Evolutionary conservation across 1,139 yeast genomes (phyloP).

Genomic region (Debaryomyces nepalensis): DNA sequence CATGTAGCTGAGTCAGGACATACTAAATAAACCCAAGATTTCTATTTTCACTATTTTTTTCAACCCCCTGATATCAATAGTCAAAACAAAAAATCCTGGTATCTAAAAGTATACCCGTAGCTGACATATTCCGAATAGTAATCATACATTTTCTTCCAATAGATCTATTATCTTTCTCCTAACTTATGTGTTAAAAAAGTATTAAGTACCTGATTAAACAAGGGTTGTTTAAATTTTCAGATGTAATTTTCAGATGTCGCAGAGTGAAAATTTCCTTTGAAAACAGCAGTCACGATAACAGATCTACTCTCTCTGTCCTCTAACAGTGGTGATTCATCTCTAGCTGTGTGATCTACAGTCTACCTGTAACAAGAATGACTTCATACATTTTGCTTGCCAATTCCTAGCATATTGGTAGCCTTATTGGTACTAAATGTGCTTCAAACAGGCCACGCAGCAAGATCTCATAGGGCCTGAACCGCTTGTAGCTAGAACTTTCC

Average conservation of each 20-base stretch:
- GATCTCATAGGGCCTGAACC: constrained; percentile 7
- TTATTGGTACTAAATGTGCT: too few species aligned
- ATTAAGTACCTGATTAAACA: constrained; percentile 1
- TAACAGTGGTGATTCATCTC: too few species aligned
- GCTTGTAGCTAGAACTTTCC: neutral
- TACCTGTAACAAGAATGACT: too few species aligned
- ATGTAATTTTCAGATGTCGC: constrained; percentile 6
- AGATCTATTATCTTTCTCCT: constrained; percentile 9
- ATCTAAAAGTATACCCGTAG: constrained; percentile 3
- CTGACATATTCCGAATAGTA: constrained; percentile 1
- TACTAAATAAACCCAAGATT: constrained; percentile 9
- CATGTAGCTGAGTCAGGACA: neutral
- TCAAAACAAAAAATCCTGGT: constrained; percentile 4
- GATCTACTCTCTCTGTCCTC: neutral
- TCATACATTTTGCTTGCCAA: too few species aligned
- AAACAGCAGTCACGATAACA: constrained; percentile 10
- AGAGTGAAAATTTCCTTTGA: constrained; percentile 6
- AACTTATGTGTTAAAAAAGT: constrained; percentile 1
- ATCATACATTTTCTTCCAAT: constrained; percentile 10
- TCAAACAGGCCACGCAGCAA: constrained; percentile 1
- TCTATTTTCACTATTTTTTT: constrained; percentile 10
- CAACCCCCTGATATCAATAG: constrained; percentile 3
- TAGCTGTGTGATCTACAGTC: too few species aligned
- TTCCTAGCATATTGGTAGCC: too few species aligned
- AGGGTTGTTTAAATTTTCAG: constrained; percentile 11